phyloP scores from a whole-genome alignment of 345 rosid species.

The Nasturtium officinale region DNA sequence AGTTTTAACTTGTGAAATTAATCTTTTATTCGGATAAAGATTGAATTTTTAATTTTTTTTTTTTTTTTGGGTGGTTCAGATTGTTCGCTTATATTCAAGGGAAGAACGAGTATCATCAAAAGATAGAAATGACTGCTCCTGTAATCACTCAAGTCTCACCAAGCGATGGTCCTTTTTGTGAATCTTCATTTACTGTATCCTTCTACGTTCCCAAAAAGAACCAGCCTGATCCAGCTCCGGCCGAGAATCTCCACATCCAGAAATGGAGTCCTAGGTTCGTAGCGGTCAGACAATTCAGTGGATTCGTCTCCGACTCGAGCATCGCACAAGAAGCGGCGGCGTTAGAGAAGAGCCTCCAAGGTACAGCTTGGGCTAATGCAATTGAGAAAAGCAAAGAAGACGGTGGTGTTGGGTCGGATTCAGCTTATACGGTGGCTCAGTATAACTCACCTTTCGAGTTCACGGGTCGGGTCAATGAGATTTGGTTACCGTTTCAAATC shows the following conservation, averaged over 20 bases:
- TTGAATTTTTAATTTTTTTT: neutral
- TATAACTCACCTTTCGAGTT: conserved; percentile 89
- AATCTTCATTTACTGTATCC: conserved; percentile 75
- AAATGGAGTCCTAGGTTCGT: conserved; percentile 56
- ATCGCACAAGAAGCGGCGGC: conserved; percentile 80
- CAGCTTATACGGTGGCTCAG: conserved; percentile 73
- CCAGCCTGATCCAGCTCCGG: conserved; percentile 78
- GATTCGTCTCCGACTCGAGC: conserved; percentile 61
- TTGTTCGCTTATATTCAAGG: conserved; percentile 86
- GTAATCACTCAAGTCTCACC: conserved; percentile 71
- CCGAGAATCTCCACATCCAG: conserved; percentile 72
- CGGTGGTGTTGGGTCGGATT: conserved; percentile 31
- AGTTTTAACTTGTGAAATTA: neutral
- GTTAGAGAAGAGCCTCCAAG: conserved; percentile 60
- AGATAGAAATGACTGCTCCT: conserved; percentile 91
- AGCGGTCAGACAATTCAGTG: conserved; percentile 76
- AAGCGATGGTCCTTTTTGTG: conserved; percentile 84
- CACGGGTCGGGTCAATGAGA: conserved; percentile 72
- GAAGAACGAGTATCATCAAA: conserved; percentile 57
- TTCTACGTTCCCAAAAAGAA: conserved; percentile 78
- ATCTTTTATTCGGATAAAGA: neutral
- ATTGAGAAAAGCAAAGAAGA: conserved; percentile 53
- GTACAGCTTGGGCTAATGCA: conserved; percentile 63
- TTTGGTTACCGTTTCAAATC: conserved; percentile 61
- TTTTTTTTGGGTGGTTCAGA: too few species aligned